Evolutionary conservation across 1,284 basidiomycete genomes (phyloP).

Genomic region (Tilletiopsis washingtonensis): DNA sequence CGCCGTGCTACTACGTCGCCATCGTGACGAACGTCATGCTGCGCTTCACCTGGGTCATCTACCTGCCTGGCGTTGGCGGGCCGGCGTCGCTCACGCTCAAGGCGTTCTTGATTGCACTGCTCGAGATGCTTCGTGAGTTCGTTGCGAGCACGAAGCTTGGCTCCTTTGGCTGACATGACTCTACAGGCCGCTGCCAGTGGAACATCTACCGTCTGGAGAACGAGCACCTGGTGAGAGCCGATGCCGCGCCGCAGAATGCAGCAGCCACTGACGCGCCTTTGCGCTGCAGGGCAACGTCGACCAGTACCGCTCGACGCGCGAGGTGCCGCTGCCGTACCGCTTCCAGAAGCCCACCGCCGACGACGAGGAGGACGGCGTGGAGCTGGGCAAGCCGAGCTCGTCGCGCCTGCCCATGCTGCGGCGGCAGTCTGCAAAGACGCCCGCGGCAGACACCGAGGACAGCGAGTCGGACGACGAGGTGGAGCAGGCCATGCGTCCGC

Average conservation of each 20-base stretch:
- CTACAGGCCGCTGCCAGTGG: slow-evolving; percentile 64
- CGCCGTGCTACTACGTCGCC: slow-evolving; percentile 51
- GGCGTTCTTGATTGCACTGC: slow-evolving; percentile 61
- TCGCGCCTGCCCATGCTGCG: background rate
- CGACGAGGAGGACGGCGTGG: slow-evolving; percentile 12
- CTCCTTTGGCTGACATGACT: background rate
- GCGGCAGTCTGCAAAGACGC: too few species aligned
- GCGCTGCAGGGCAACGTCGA: slow-evolving; percentile 52
- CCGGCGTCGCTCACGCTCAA: slow-evolving; percentile 54
- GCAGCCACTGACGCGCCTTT: too few species aligned
- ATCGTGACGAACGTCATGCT: slow-evolving; percentile 61
- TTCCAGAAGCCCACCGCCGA: background rate
- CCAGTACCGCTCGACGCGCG: slow-evolving; percentile 71
- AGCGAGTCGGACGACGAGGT: background rate
- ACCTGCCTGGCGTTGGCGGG: slow-evolving; percentile 57
- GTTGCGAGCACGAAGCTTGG: background rate
- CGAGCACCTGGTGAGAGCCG: slow-evolving; percentile 78
- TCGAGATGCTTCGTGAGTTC: slow-evolving; percentile 63
- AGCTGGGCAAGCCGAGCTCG: background rate
- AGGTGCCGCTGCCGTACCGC: slow-evolving; percentile 67
- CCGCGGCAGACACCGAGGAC: too few species aligned
- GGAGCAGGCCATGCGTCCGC: background rate
- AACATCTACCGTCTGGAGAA: slow-evolving; percentile 78
- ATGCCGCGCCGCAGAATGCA: too few species aligned
- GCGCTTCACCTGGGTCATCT: slow-evolving; percentile 74